Conservation (phyloP, 148 eudicot species). For the Rhododendron henanense region DNA sequence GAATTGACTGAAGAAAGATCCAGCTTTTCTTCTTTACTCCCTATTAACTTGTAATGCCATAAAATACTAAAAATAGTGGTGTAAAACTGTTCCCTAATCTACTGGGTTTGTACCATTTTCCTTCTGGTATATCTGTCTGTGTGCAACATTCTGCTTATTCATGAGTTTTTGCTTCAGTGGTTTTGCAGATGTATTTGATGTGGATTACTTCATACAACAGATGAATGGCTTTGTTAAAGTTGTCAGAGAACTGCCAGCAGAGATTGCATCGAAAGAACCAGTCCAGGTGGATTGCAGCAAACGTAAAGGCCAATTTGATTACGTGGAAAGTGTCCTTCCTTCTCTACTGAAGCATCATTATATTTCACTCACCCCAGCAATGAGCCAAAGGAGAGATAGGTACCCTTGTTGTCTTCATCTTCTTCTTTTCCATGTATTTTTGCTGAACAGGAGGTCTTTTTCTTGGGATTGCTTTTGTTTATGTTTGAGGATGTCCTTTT, state of each 20-base stretch:
- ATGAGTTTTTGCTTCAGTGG: slow-evolving; percentile 50
- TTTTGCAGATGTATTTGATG: slow-evolving; percentile 98
- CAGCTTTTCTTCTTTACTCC: not conserved
- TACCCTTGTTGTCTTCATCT: slow-evolving; percentile 11
- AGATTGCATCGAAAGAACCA: slow-evolving; percentile 73
- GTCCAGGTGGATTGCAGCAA: slow-evolving; percentile 84
- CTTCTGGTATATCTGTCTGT: not conserved
- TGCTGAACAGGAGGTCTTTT: not conserved
- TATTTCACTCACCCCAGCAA: slow-evolving; percentile 89
- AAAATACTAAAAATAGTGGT: not conserved
- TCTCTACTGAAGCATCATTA: slow-evolving; percentile 71
- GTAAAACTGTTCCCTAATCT: not conserved
- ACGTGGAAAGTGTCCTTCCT: slow-evolving; percentile 84
- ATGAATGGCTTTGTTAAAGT: slow-evolving; percentile 67
- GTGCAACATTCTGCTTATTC: not conserved
- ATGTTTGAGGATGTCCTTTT: not conserved
- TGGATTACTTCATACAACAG: slow-evolving; percentile 72
- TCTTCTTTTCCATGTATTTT: not conserved
- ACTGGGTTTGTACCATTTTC: not conserved
- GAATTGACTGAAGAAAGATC: not conserved
- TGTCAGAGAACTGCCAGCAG: slow-evolving; percentile 76
- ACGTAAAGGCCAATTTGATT: slow-evolving; percentile 90
- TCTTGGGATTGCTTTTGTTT: not conserved
- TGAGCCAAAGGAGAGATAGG: slow-evolving; percentile 99
- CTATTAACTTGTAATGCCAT: not conserved